These are phyloP conservation scores for Royoungia palumana DNA, from an alignment of 768 basidiomycete species.

Conservation along the genomic window DNA sequence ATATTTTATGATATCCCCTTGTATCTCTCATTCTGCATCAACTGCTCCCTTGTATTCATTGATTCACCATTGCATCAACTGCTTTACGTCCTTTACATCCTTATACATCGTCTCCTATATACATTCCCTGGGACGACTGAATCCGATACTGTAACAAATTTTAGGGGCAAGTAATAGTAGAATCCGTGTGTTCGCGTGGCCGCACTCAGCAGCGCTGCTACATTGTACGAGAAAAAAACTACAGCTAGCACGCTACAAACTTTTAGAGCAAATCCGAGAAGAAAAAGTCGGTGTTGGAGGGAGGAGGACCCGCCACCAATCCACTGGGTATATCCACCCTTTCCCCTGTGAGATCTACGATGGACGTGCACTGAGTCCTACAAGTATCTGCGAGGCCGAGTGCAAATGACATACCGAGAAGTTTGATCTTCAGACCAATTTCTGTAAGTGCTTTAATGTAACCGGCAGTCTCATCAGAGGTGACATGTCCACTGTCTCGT, in stretches of 20 bases:
- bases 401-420: slow-evolving; percentile 57
- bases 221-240: slow-evolving; percentile 4
- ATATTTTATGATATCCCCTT: slow-evolving; percentile 22
- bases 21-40: slow-evolving; percentile 20
- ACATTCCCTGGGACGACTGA: slow-evolving; percentile 15
- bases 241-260: slow-evolving; percentile 16
- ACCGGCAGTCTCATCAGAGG: slow-evolving; percentile 80
- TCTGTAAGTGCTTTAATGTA: slow-evolving; percentile 87
- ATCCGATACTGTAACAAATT: slow-evolving; percentile 21
- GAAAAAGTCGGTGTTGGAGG: slow-evolving; percentile 78
- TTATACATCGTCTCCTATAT: slow-evolving; percentile 11
- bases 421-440: slow-evolving; percentile 87
- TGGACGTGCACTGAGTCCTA: neutral
- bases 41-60: slow-evolving; percentile 27
- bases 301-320: slow-evolving; percentile 73
- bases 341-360: slow-evolving; percentile 82
- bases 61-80: slow-evolving; percentile 52
- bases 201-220: neutral
- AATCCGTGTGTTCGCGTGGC: neutral
- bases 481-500: slow-evolving; percentile 75
- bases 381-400: neutral
- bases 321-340: slow-evolving; percentile 86
- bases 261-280: slow-evolving; percentile 59
- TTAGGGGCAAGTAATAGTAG: slow-evolving; percentile 23
- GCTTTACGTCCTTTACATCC: slow-evolving; percentile 35